These are phyloP conservation scores for Wickerhamiella galacta DNA, from an alignment of 805 yeast genomes.

Conservation along the genomic window DNA sequence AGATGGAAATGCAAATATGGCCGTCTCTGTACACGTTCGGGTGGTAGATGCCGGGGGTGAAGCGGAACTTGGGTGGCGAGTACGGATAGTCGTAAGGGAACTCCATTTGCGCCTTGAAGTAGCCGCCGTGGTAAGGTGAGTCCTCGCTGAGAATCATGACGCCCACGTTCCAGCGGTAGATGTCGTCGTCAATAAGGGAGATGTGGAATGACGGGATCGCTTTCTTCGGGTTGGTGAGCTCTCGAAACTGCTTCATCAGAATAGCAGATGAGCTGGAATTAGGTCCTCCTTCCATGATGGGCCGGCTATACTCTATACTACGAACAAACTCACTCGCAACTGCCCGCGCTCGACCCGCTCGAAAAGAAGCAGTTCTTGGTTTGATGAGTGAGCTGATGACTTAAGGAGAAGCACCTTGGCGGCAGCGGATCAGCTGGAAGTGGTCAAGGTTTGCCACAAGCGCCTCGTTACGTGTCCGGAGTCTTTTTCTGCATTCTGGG, in stretches of 20 bases:
- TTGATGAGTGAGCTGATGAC: too few species aligned
- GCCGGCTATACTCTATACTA: too few species aligned
- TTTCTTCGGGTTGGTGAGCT: constrained; percentile 81
- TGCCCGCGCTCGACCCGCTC: too few species aligned
- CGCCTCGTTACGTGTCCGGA: too few species aligned
- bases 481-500: too few species aligned
- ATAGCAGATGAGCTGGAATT: constrained; percentile 48
- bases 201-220: constrained; percentile 56
- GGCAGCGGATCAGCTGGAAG: too few species aligned
- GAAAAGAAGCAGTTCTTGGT: too few species aligned
- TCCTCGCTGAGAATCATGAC: constrained; percentile 83
- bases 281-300: constrained; percentile 11
- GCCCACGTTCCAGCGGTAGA: constrained; percentile 66
- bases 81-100: constrained; percentile 87
- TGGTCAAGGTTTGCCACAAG: too few species aligned
- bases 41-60: constrained; percentile 85
- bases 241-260: constrained; percentile 82
- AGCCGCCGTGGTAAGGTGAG: constrained; percentile 86
- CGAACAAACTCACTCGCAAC: too few species aligned
- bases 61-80: constrained; percentile 81
- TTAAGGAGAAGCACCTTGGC: too few species aligned
- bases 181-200: constrained; percentile 41
- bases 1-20: constrained; percentile 75
- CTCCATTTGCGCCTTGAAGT: constrained; percentile 80
- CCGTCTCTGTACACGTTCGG: constrained; percentile 95